phyloP scores from a whole-genome alignment of 2,329 filamentous ascomycete species.

The Fusarium sp. region DNA sequence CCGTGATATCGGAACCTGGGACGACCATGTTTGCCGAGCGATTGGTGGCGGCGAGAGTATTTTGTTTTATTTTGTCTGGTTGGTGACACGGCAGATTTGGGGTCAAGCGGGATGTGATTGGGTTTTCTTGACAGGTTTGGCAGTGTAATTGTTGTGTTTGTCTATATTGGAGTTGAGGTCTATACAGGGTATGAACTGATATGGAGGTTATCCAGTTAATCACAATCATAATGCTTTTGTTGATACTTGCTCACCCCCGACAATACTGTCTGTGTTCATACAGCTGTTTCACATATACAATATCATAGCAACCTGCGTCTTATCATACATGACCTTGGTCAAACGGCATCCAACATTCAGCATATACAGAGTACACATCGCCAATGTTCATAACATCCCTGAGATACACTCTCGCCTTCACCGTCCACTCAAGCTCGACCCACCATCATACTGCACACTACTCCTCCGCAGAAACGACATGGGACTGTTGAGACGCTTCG shows the following conservation, averaged over 20 bases:
- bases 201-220: neutral
- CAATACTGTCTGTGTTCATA: neutral
- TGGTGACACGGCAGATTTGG: slow-evolving; percentile 16
- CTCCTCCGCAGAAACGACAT: slow-evolving; percentile 60
- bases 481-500: slow-evolving; percentile 56
- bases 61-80: neutral
- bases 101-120: neutral
- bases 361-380: neutral
- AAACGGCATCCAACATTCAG: neutral
- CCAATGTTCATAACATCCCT: slow-evolving; percentile 10
- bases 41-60: slow-evolving; percentile 17
- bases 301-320: neutral
- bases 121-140: neutral
- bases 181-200: neutral
- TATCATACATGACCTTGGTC: neutral
- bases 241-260: neutral
- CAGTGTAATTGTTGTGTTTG: neutral
- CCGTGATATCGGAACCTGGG: slow-evolving; percentile 15
- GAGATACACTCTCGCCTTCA: slow-evolving; percentile 7
- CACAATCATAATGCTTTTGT: neutral
- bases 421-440: slow-evolving; percentile 38
- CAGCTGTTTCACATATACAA: neutral
- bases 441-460: slow-evolving; percentile 59
- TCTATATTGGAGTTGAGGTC: neutral
- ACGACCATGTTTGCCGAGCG: slow-evolving; percentile 31